Conservation (phyloP, 352 stramenopile genomes). For the Halophytophthora batemanensis region DNA sequence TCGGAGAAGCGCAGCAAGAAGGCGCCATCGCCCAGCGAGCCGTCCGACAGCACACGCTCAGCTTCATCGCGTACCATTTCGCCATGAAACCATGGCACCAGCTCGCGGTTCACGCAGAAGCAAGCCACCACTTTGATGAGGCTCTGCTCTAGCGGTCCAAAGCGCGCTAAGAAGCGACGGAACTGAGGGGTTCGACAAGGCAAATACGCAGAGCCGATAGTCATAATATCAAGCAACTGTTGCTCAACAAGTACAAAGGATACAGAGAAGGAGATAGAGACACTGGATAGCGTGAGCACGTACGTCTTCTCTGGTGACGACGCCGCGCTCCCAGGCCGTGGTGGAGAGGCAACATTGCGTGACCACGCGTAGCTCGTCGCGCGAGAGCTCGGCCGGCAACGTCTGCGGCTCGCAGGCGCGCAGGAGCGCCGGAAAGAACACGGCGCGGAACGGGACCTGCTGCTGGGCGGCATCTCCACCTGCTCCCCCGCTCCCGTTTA, state of each 20-base stretch:
- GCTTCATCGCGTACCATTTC: constrained; percentile 46
- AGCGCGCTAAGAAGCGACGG: constrained; percentile 58
- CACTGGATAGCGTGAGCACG: background rate
- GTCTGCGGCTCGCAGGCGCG: constrained; percentile 31
- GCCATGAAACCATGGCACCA: constrained; percentile 78
- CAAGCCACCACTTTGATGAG: constrained; percentile 60
- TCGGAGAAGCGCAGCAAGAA: constrained; percentile 82
- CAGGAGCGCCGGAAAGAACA: constrained; percentile 57
- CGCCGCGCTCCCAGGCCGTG: constrained; percentile 35
- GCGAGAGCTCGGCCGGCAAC: constrained; percentile 37
- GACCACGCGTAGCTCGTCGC: constrained; percentile 56
- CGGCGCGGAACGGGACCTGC: constrained; percentile 29
- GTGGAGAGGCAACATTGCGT: constrained; percentile 51
- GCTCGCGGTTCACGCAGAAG: constrained; percentile 52
- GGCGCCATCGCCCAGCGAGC: constrained; percentile 43
- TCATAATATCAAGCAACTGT: no score
- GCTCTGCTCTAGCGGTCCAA: constrained; percentile 59
- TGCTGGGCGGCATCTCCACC: constrained; percentile 10
- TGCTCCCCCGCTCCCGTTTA: background rate
- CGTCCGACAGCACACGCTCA: constrained; percentile 33
- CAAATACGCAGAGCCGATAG: no score
- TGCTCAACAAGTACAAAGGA: no score
- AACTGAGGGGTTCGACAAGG: constrained; percentile 31
- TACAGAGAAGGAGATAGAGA: background rate
- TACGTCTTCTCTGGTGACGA: constrained; percentile 47